These are phyloP conservation scores for Neophaeococcomyces mojaviensis DNA, from an alignment of 2,329 filamentous ascomycete species.

Conservation along the genomic window DNA sequence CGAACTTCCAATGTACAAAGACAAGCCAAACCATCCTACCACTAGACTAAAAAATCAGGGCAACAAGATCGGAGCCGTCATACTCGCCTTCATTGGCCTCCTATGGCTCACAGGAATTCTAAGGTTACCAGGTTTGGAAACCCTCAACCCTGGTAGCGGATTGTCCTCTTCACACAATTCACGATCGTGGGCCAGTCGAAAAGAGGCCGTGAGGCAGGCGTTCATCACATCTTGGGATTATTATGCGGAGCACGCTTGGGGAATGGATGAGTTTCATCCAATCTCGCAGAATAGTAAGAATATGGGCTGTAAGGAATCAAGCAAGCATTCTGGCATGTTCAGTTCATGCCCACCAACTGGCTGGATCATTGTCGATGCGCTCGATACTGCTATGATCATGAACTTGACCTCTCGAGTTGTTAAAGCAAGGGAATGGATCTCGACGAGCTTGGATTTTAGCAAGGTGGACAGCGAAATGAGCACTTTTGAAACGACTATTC, in stretches of 20 bases:
- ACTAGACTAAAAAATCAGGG: constrained; percentile 40
- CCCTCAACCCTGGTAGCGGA: no score
- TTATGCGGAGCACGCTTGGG: constrained; percentile 91
- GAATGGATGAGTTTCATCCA: constrained; percentile 84
- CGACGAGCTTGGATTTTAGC: constrained; percentile 72
- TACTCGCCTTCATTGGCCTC: not conserved
- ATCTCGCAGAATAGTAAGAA: constrained; percentile 68
- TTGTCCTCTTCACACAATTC: no score
- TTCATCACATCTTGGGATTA: constrained; percentile 89
- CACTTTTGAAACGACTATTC: constrained; percentile 95
- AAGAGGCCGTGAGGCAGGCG: constrained; percentile 76
- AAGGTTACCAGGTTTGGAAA: not conserved
- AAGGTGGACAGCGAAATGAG: constrained; percentile 85
- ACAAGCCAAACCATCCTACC: constrained; percentile 72
- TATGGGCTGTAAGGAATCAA: constrained; percentile 70
- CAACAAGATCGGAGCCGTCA: constrained; percentile 15
- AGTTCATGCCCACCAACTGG: constrained; percentile 48
- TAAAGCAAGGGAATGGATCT: constrained; percentile 83
- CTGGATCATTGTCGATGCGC: constrained; percentile 94
- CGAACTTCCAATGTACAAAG: constrained; percentile 92
- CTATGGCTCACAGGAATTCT: constrained; percentile 5
- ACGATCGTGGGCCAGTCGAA: constrained; percentile 71
- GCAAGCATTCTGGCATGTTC: no score
- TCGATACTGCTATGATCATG: constrained; percentile 98
- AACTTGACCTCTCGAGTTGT: constrained; percentile 80